Evolutionary conservation across 257 asterid species (phyloP).

Genomic region (Phtheirospermum japonicum): DNA sequence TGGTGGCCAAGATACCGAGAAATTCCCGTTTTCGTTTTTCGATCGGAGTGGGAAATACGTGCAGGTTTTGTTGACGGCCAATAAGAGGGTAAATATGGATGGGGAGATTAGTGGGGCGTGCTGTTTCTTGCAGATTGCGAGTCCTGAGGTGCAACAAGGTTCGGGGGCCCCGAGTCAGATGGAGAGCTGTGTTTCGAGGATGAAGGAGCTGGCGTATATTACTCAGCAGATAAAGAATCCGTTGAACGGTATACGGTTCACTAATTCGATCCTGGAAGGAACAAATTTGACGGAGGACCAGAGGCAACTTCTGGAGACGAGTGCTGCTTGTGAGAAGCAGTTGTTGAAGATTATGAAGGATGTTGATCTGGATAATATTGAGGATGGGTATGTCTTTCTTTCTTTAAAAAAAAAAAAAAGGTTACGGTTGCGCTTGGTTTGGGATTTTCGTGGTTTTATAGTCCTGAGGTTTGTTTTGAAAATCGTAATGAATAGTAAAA

Average conservation of each 20-base stretch:
- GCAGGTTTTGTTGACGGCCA: constrained; percentile 67
- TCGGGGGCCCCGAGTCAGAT: constrained; percentile 50
- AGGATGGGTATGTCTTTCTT: constrained; percentile 59
- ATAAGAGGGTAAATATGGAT: constrained; percentile 59
- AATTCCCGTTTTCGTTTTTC: constrained; percentile 63
- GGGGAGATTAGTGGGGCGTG: constrained; percentile 67
- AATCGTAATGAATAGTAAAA: too few relatives aligned
- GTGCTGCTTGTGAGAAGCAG: constrained; percentile 84
- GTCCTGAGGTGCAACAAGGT: constrained; percentile 64
- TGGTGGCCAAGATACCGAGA: constrained; percentile 71
- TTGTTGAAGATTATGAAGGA: constrained; percentile 65
- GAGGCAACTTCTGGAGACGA: constrained; percentile 70
- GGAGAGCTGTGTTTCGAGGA: constrained; percentile 53
- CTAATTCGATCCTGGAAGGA: constrained; percentile 63
- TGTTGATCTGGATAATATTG: constrained; percentile 61
- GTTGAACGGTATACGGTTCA: constrained; percentile 70
- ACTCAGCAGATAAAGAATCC: constrained; percentile 37
- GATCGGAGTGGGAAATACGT: constrained; percentile 62
- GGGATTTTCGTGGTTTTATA: too few relatives aligned
- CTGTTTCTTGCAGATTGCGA: constrained; percentile 75
- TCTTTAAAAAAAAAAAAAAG: neutral
- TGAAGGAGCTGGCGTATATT: constrained; percentile 57
- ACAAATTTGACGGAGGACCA: constrained; percentile 66
- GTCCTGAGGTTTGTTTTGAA: too few relatives aligned
- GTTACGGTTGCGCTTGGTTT: neutral